Conservation (phyloP, 345 rosid genomes). For the Alliaria petiolata region DNA sequence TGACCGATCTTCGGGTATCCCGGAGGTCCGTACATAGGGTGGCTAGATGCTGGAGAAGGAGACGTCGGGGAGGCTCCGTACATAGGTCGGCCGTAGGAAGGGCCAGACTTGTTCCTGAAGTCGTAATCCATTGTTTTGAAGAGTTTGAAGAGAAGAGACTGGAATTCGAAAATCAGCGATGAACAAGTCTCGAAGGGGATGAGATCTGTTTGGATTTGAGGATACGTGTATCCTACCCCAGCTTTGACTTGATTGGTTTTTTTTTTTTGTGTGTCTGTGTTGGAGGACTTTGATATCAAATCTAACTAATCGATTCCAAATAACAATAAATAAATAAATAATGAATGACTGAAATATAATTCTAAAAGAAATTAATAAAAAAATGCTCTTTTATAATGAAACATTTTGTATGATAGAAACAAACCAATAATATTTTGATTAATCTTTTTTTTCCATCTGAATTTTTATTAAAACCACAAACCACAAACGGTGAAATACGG, state of each 20-base stretch:
- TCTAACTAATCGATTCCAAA: too few relatives aligned
- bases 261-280: too few relatives aligned
- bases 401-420: too few relatives aligned
- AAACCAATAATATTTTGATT: too few relatives aligned
- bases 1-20: slow-evolving; percentile 70
- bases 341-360: too few relatives aligned
- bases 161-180: neutral
- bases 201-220: slow-evolving; percentile 16
- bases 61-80: slow-evolving; percentile 41
- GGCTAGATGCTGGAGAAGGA: slow-evolving; percentile 30
- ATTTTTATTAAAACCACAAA: too few relatives aligned
- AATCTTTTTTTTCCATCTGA: too few relatives aligned
- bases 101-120: slow-evolving; percentile 44
- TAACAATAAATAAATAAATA: too few relatives aligned
- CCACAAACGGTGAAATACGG: too few relatives aligned
- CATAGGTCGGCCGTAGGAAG: slow-evolving; percentile 41
- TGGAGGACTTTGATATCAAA: too few relatives aligned
- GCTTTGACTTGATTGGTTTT: neutral
- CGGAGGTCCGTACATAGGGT: slow-evolving; percentile 51
- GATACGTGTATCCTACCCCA: neutral
- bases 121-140: slow-evolving; percentile 46
- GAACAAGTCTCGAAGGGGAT: neutral
- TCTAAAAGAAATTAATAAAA: too few relatives aligned
- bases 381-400: too few relatives aligned
- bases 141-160: neutral